phyloP scores from a whole-genome alignment of 2,329 filamentous ascomycete species.

The Sclerotinia glacialis region DNA sequence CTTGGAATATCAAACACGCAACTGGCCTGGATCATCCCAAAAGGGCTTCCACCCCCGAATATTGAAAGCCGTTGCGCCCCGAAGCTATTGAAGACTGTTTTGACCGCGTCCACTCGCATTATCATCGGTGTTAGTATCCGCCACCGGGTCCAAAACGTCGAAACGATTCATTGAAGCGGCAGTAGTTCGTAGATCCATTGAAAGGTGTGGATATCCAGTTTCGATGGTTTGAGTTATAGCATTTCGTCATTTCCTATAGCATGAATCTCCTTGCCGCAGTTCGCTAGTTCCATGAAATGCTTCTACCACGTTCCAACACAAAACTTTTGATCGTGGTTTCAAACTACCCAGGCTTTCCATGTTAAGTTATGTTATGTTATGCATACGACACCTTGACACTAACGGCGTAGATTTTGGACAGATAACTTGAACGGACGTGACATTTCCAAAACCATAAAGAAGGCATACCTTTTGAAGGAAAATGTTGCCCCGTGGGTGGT shows the following conservation, averaged over 20 bases:
- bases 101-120: not conserved
- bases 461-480: not conserved
- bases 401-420: not conserved
- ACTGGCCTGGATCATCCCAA: not conserved
- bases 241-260: not conserved
- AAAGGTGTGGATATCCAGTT: not conserved
- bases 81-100: not conserved
- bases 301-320: not conserved
- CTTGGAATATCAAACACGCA: not conserved
- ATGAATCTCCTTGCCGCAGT: not conserved
- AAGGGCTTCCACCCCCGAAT: not conserved
- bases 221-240: not conserved
- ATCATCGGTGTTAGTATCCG: not conserved
- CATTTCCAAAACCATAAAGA: not conserved
- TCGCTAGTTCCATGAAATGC: not conserved
- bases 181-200: not conserved
- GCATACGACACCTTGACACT: not conserved
- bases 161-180: not conserved
- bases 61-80: not conserved
- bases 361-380: not conserved
- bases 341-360: not conserved
- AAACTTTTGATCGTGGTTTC: not conserved
- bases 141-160: not conserved
- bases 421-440: not conserved
- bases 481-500: not conserved